A percentile compares a stretch with the other conserved stretches of the same genome.
Evolutionary conservation across 345 rosid species (phyloP).

Genomic region (Erysimum cheiranthoides): DNA sequence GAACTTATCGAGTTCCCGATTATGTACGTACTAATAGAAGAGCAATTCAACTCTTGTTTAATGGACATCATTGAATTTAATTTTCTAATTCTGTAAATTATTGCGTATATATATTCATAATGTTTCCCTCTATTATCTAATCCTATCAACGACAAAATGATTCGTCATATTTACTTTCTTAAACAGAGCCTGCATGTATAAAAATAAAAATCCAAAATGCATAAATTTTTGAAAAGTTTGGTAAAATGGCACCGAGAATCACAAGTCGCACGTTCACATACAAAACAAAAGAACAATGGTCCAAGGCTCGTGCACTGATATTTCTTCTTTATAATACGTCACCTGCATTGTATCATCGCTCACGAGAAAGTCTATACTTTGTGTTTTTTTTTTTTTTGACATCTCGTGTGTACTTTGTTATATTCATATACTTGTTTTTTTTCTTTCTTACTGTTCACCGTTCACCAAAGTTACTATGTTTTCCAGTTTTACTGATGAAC

Average conservation of each 20-base stretch:
- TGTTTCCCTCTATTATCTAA: not conserved
- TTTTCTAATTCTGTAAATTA: conserved; percentile 18
- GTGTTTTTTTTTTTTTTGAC: too few species aligned
- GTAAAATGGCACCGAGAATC: not conserved
- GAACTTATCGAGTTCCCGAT: not conserved
- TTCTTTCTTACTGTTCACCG: not conserved
- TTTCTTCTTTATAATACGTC: not conserved
- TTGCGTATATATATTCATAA: conserved; percentile 5
- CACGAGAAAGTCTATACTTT: not conserved
- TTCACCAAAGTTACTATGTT: not conserved
- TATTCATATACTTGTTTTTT: not conserved
- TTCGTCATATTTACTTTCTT: not conserved
- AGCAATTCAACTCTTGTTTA: not conserved
- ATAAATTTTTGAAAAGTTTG: too few species aligned
- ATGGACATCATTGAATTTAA: not conserved
- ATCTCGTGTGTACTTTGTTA: not conserved
- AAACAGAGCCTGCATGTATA: not conserved
- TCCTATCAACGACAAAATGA: not conserved
- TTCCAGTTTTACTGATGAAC: too few species aligned
- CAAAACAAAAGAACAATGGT: not conserved
- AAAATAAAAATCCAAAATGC: too few species aligned
- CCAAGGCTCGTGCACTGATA: not conserved
- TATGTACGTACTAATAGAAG: conserved; percentile 16
- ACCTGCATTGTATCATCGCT: not conserved
- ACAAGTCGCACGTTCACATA: not conserved